Evolutionary conservation across 2,329 filamentous ascomycete genomes (phyloP).

Genomic region (Monosporascus sp.): DNA sequence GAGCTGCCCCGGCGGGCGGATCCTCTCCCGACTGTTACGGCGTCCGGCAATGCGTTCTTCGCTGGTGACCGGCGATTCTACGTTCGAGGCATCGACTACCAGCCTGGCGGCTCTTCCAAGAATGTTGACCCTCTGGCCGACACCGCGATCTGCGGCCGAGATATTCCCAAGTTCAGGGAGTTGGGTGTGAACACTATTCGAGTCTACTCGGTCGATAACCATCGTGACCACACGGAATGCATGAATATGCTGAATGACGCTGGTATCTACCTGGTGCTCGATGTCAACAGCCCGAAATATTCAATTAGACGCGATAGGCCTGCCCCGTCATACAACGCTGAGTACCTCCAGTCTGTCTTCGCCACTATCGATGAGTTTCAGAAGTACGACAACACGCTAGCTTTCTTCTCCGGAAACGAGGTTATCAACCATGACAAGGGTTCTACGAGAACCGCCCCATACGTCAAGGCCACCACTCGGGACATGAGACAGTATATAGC

Average conservation of each 20-base stretch:
- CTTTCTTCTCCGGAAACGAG: conserved; percentile 80
- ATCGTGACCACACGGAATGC: conserved; percentile 72
- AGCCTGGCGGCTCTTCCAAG: conserved; percentile 53
- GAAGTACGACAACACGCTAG: conserved; percentile 79
- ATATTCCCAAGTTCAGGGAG: conserved; percentile 76
- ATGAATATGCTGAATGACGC: conserved; percentile 77
- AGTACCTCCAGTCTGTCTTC: conserved; percentile 80
- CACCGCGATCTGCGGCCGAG: conserved; percentile 63
- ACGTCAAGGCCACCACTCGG: conserved; percentile 73
- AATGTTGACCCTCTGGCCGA: conserved; percentile 73
- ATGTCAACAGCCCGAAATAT: conserved; percentile 86
- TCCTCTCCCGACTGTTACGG: conserved; percentile 44
- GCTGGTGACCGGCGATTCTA: conserved; percentile 50
- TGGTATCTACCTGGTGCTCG: conserved; percentile 86
- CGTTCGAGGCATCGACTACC: conserved; percentile 57
- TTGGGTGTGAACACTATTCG: conserved; percentile 87
- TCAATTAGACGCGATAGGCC: conserved; percentile 76
- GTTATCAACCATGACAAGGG: conserved; percentile 64
- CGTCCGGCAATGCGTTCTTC: conserved; percentile 57
- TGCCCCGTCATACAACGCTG: conserved; percentile 75
- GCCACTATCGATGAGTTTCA: conserved; percentile 81
- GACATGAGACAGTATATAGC: conserved; percentile 70
- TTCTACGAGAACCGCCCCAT: conserved; percentile 63
- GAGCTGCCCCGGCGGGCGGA: conserved; percentile 46
- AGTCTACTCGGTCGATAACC: conserved; percentile 91